Base-by-base conservation (phyloP, 2,329 filamentous ascomycete genomes). In the Falciphora oryzae region DNA sequence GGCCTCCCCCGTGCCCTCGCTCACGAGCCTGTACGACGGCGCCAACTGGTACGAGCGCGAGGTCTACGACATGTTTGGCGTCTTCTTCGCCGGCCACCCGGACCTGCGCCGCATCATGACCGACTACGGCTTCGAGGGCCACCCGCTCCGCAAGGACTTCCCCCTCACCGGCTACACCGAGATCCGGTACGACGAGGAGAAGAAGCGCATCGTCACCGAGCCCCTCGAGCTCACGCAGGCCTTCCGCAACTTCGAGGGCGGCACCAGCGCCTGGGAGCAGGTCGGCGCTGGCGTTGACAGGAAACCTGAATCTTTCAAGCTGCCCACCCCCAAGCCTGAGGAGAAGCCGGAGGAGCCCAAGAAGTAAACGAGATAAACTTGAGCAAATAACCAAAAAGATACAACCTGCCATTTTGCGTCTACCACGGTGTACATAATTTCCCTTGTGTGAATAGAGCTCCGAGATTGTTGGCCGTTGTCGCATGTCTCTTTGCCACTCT, bases 1-100 rank as follows among this genome's bases (percentile, higher is more conserved):
- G 81, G 91, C 92, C 10, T 92, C 92, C 5, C 93, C 95, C 1
- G 92, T 99, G 0, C 95, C 95, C 57, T 96, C 91, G 76, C 84
- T 97, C 70, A 93, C 89, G 61, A 80, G 85, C 67, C 84, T 99
- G 59, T 99, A 90, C 76, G 93, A 97, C 75, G 95, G 95, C 66
- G 96, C 95, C 73, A 95, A 98, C 79, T 99, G 95, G 95, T 98
- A 96, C 76, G 95, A 99, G 83, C 87, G 95, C 70, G 95, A 99
- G 80, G 93, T 96, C 29, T 98, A 98, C 80, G 95, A 99, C 78
- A 79, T 99, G 73, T 99, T 96, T 75, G 95, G 95, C 68, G 93
- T 99, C 70, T 97, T 98, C 84, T 99, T 99, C 79, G 84, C 89
- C 64, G 92, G 90, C 67, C 95, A 99, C 81, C 95, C 95, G 56